These are phyloP conservation scores for Pseudocercospora cruenta DNA, from an alignment of 2,329 filamentous ascomycete species.

Conservation along the genomic window DNA sequence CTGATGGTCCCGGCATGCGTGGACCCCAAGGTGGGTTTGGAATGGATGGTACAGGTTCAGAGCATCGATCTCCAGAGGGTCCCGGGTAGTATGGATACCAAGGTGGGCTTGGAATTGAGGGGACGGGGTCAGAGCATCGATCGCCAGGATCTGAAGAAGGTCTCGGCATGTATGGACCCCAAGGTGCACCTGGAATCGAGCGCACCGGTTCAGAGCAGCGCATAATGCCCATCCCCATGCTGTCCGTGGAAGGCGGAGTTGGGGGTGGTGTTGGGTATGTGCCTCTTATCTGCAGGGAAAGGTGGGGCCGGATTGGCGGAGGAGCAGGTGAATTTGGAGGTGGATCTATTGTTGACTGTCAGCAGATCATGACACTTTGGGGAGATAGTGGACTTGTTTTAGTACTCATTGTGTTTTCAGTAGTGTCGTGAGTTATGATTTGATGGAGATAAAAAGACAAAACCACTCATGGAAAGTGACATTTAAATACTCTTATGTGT, in stretches of 20 bases:
- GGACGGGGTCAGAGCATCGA: background rate
- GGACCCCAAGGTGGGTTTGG: background rate
- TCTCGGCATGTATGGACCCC: background rate
- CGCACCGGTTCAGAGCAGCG: background rate
- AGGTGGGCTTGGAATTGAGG: background rate
- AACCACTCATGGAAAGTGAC: background rate
- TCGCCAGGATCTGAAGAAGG: background rate
- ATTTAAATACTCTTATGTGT: background rate
- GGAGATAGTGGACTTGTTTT: background rate
- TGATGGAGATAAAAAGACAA: background rate
- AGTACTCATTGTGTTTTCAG: background rate
- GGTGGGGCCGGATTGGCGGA: background rate
- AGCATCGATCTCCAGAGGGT: background rate
- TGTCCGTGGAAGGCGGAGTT: background rate
- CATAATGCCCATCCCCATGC: background rate
- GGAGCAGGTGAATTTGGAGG: background rate
- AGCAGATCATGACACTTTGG: background rate
- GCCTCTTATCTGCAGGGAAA: background rate
- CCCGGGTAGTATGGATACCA: background rate
- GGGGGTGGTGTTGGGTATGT: background rate
- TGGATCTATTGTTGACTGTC: background rate
- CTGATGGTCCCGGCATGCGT: background rate
- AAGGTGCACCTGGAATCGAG: background rate
- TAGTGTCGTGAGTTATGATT: background rate
- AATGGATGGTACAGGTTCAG: background rate